phyloP scores from a whole-genome alignment of 2,329 filamentous ascomycete species.

The Neonectria magnoliae region DNA sequence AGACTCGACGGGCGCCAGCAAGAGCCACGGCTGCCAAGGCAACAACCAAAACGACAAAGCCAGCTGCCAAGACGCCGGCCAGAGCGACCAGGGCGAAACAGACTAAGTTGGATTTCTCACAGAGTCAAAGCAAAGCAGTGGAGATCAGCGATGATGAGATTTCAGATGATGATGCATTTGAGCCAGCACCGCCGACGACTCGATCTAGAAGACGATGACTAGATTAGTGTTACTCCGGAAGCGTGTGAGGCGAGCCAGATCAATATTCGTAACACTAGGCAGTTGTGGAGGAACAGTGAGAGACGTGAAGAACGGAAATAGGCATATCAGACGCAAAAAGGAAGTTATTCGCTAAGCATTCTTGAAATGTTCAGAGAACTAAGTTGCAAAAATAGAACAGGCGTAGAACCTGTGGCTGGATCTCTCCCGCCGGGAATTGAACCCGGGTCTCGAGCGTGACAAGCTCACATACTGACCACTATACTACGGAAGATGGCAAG shows the following conservation, averaged over 20 bases:
- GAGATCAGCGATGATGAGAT: conserved; percentile 75
- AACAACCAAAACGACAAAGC: conserved; percentile 22
- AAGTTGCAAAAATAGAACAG: conserved; percentile 1
- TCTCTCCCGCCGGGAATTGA: conserved; percentile 18
- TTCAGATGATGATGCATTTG: conserved; percentile 69
- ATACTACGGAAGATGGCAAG: conserved; percentile 24
- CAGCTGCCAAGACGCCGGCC: conserved; percentile 12
- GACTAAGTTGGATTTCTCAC: conserved; percentile 49
- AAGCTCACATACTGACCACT: conserved; percentile 25
- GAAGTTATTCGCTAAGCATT: not conserved
- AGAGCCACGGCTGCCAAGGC: conserved; percentile 25
- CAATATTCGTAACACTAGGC: not conserved
- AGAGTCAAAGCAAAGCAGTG: conserved; percentile 57
- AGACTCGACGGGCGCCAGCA: conserved; percentile 38
- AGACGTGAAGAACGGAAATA: not conserved
- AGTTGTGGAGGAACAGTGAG: not conserved
- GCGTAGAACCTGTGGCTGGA: conserved; percentile 8
- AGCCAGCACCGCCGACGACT: conserved; percentile 57
- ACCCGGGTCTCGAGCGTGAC: conserved; percentile 19
- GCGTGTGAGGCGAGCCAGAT: not conserved
- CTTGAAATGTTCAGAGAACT: not conserved
- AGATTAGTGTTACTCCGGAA: not conserved
- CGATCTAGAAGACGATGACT: conserved; percentile 46
- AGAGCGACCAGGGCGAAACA: conserved; percentile 44
- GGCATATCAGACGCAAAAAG: not conserved